phyloP scores from a whole-genome alignment of 495 filamentous ascomycete species.

The Daldinia grandis region DNA sequence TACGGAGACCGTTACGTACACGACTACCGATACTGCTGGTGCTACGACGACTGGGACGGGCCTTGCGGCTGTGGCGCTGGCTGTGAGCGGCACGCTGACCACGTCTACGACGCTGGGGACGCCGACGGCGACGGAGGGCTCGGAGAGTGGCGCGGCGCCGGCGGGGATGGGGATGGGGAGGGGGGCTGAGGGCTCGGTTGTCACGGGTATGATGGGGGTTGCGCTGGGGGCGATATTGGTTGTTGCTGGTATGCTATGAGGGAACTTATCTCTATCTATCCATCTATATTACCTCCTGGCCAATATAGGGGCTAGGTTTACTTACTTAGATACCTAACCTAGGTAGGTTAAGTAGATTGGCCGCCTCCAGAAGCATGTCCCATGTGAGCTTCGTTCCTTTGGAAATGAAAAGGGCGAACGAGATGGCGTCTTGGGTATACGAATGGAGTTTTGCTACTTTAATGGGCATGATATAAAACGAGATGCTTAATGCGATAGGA shows the following conservation, averaged over 20 bases:
- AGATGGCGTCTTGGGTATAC: not conserved
- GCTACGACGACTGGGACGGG: conserved; percentile 49
- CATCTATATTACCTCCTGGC: not conserved
- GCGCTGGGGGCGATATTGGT: conserved; percentile 51
- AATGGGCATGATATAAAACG: not conserved
- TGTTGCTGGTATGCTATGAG: conserved; percentile 52
- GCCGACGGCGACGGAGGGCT: conserved; percentile 29
- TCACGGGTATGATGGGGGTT: conserved; percentile 50
- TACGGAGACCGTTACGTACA: conserved; percentile 50
- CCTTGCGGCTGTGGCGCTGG: conserved; percentile 51
- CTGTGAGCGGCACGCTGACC: conserved; percentile 52
- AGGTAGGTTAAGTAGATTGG: too few relatives aligned
- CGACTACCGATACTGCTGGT: conserved; percentile 48
- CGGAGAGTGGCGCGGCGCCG: conserved; percentile 24
- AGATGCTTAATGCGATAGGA: not conserved
- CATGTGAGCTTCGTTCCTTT: not conserved
- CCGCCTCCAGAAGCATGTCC: too few relatives aligned
- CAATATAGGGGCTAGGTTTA: not conserved
- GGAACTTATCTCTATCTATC: not conserved
- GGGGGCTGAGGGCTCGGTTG: conserved; percentile 41
- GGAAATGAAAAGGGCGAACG: not conserved
- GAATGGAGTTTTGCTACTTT: not conserved
- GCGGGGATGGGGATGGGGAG: conserved; percentile 8
- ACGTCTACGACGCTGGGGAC: conserved; percentile 43
- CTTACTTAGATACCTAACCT: too few relatives aligned